A percentile compares a stretch with the other conserved stretches of the same genome.
These are phyloP conservation scores for Sugiyamaella lignohabitans DNA, from an alignment of 805 yeast species.

Conservation along the genomic window DNA sequence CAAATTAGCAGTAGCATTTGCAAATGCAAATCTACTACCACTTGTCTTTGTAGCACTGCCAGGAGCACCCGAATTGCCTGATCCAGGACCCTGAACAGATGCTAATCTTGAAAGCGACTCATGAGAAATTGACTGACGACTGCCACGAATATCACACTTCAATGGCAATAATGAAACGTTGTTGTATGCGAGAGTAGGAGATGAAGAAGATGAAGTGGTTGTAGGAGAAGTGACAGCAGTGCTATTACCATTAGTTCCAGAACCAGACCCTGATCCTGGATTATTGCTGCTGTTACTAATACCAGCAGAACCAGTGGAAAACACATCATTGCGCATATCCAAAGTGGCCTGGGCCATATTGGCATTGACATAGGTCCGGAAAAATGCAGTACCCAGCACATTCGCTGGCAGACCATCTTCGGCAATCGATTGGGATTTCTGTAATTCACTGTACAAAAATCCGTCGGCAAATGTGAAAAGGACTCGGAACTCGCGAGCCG, in stretches of 20 bases:
- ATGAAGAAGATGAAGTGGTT: constrained; percentile 8
- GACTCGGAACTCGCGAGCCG: constrained; percentile 33
- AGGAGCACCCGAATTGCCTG: too few species aligned
- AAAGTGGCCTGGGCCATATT: constrained; percentile 10
- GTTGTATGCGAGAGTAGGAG: constrained; percentile 11
- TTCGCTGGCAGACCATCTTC: constrained; percentile 19
- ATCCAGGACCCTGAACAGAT: background rate
- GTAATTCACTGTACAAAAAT: constrained; percentile 30
- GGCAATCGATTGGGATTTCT: constrained; percentile 22
- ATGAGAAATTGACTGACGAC: constrained; percentile 10
- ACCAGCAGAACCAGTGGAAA: background rate
- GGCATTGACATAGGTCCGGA: constrained; percentile 15
- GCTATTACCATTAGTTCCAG: too few species aligned
- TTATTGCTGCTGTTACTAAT: background rate
- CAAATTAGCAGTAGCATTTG: constrained; percentile 1
- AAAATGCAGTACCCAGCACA: constrained; percentile 18
- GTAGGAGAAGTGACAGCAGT: constrained; percentile 3
- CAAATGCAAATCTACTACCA: constrained; percentile 10
- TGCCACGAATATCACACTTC: constrained; percentile 13
- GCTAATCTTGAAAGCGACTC: constrained; percentile 9
- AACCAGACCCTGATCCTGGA: too few species aligned
- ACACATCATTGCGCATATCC: constrained; percentile 15
- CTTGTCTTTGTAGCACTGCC: constrained; percentile 1
- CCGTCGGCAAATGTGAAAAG: constrained; percentile 37
- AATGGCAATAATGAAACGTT: constrained; percentile 6